Evolutionary conservation across 192 early-diverging fungal species (phyloP), one percentile per base, ranked within the genome.

Genomic region (Helicostylum pulchrum): DNA sequence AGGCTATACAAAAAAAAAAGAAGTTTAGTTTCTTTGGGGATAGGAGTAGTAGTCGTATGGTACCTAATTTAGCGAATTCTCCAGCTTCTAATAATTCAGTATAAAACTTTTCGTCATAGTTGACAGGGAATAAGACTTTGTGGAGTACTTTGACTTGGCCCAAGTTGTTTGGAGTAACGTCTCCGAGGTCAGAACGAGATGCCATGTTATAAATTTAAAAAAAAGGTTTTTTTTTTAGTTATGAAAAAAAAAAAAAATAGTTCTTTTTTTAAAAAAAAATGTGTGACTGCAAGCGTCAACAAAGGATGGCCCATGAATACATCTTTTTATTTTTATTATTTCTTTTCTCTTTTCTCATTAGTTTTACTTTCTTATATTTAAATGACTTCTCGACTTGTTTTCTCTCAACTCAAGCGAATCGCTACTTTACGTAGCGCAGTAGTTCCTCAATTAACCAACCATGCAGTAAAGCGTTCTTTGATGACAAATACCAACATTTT

Each of bases 41-140:
- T 5, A 5, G 34, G 31, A n/a, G n/a, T n/a, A n/a, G n/a, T n/a
- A n/a, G n/a, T n/a, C n/a, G n/a, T n/a, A n/a, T n/a, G n/a, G 31
- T 81, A 85, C 84, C 87, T 45, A 90, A 75, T 69, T 87, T 85
- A 23, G 85, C 87, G 67, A 86, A 88, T 74, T 90, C 85, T 15
- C 80, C 87, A 1, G 80, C 82, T 31, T 81, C 77, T 21, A 88
- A 61, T 32, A 94, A 80, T 26, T 88, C 77, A 62, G 82, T 82
- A 70, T 93, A 98, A 68, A 94, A 98, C 46, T 78, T 63, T 21
- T 83, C 79, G 47, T 85, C 81, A 76, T 96, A 98, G 14, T 73
- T 68, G 10, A 98, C 89, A n/a, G 96, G 96, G 58, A 98, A 94
- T 31, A 98, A 73, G 32, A 84, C 82, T 6, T 75, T 62, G 71